These are phyloP conservation scores for Puccinia novopanici DNA, from an alignment of 1,284 basidiomycete genomes.

Conservation along the genomic window DNA sequence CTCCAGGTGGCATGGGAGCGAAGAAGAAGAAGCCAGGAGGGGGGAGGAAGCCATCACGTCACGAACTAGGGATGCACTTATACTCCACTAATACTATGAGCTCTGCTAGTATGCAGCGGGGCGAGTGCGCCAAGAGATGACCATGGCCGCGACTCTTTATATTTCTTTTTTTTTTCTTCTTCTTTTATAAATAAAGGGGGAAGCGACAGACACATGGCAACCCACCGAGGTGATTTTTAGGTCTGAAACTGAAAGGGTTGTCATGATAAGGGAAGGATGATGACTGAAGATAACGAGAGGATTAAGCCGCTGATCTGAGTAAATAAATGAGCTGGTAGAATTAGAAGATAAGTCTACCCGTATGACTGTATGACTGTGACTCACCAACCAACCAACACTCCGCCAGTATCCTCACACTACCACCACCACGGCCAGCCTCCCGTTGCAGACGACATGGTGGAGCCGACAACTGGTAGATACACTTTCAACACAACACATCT, in stretches of 20 bases:
- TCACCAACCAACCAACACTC: constrained; percentile 6
- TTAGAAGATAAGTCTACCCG: constrained; percentile 7
- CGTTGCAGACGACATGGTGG: neutral
- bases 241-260: constrained; percentile 17
- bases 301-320: constrained; percentile 6
- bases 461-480: neutral
- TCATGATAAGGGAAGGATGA: constrained; percentile 20
- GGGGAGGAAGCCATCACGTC: constrained; percentile 1
- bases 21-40: constrained; percentile 16
- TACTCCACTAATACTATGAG: neutral
- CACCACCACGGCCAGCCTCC: neutral
- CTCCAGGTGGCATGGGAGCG: neutral
- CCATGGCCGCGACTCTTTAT: too few species aligned
- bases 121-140: neutral
- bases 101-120: neutral
- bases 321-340: neutral
- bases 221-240: neutral
- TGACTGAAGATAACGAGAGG: neutral
- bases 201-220: neutral
- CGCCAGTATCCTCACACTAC: neutral
- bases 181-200: too few species aligned
- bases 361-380: neutral
- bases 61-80: neutral
- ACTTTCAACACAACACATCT: neutral
- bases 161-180: too few species aligned